Evolutionary conservation across 2,329 filamentous ascomycete genomes (phyloP).

Genomic region (Corinectria fuckeliana): DNA sequence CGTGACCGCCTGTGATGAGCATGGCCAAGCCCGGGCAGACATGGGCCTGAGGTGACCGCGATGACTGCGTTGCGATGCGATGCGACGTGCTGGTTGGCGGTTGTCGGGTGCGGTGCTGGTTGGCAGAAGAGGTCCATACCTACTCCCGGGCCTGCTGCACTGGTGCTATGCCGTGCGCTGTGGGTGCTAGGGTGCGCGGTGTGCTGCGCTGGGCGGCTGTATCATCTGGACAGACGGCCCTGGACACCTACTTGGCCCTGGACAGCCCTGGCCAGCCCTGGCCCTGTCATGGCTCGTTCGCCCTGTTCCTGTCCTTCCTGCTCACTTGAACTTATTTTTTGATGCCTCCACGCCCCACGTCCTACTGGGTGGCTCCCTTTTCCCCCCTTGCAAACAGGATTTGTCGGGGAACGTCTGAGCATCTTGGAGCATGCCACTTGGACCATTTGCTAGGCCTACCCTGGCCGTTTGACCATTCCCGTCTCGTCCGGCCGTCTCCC

Average conservation of each 20-base stretch:
- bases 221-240: slow-evolving; percentile 25
- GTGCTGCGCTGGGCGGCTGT: slow-evolving; percentile 21
- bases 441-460: slow-evolving; percentile 8
- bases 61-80: background rate
- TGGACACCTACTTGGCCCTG: slow-evolving; percentile 30
- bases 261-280: slow-evolving; percentile 29
- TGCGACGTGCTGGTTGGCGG: background rate
- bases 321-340: slow-evolving; percentile 5
- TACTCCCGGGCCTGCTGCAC: background rate
- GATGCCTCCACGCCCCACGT: slow-evolving; percentile 1
- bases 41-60: background rate
- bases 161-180: background rate
- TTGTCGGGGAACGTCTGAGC: slow-evolving; percentile 32
- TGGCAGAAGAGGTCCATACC: too few species aligned
- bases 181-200: too few species aligned
- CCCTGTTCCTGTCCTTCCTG: slow-evolving; percentile 20
- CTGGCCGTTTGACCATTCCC: slow-evolving; percentile 1
- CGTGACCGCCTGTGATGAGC: background rate
- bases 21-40: too few species aligned
- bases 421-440: slow-evolving; percentile 17
- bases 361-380: slow-evolving; percentile 19
- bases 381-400: slow-evolving; percentile 30
- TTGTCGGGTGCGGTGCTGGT: background rate
- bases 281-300: slow-evolving; percentile 30
- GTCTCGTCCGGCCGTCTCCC: background rate